Evolutionary conservation across 768 basidiomycete species (phyloP).

Genomic region (Boletus sp.): DNA sequence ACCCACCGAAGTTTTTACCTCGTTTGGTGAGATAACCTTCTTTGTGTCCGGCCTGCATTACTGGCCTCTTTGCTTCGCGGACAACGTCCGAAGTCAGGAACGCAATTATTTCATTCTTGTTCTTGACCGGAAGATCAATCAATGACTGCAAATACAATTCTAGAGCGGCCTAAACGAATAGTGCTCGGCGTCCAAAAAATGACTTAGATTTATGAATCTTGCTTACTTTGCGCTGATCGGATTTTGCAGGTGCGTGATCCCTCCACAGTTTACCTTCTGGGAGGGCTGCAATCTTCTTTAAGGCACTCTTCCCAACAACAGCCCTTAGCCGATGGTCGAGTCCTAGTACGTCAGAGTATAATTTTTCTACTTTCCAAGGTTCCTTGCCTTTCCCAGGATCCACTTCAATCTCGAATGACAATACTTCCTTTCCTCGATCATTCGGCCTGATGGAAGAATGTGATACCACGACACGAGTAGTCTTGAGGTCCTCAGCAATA

Average conservation of each 20-base stretch:
- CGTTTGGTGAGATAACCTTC: slow-evolving; percentile 95
- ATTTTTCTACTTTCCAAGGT: slow-evolving; percentile 84
- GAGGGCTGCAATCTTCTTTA: slow-evolving; percentile 73
- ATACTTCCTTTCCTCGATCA: slow-evolving; percentile 86
- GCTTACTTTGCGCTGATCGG: slow-evolving; percentile 91
- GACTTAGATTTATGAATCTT: neutral
- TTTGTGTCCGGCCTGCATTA: slow-evolving; percentile 80
- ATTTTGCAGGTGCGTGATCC: slow-evolving; percentile 94
- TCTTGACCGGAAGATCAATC: slow-evolving; percentile 77
- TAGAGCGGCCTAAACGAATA: slow-evolving; percentile 53
- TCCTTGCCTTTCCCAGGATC: slow-evolving; percentile 69
- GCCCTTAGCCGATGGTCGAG: slow-evolving; percentile 76
- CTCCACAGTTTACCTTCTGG: slow-evolving; percentile 95
- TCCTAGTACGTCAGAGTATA: slow-evolving; percentile 88
- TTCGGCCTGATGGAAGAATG: slow-evolving; percentile 86
- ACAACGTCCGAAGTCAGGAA: slow-evolving; percentile 92
- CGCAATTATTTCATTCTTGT: slow-evolving; percentile 84
- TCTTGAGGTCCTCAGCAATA: slow-evolving; percentile 66
- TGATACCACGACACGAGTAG: slow-evolving; percentile 66
- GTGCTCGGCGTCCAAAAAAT: slow-evolving; percentile 8
- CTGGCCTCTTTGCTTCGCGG: slow-evolving; percentile 69
- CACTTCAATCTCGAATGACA: slow-evolving; percentile 82
- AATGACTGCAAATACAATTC: slow-evolving; percentile 86
- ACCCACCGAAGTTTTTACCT: slow-evolving; percentile 96
- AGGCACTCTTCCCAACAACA: slow-evolving; percentile 54